phyloP scores from a whole-genome alignment of 176 grass and related monocot genomes.

The Hordeum marinum region DNA sequence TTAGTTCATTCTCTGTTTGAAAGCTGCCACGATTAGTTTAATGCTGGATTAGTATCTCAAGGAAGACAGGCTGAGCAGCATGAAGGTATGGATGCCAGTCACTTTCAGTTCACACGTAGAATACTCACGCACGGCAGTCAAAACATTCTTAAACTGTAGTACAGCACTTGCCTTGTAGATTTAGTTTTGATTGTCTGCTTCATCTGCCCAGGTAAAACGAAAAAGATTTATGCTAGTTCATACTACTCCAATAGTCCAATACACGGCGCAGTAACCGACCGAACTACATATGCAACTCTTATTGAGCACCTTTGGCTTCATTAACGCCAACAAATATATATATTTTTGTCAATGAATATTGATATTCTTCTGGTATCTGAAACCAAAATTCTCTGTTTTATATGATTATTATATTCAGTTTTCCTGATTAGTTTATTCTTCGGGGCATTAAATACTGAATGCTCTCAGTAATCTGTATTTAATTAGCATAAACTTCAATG shows the following conservation, averaged over 20 bases:
- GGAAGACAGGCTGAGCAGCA: constrained; percentile 24
- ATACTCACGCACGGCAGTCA: constrained; percentile 37
- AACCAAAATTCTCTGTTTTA: not conserved
- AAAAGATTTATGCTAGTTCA: not conserved
- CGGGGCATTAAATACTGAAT: constrained; percentile 2
- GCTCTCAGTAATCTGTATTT: not conserved
- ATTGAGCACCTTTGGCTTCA: not conserved
- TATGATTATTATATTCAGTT: not conserved
- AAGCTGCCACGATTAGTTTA: constrained; percentile 37
- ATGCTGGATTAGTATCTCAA: constrained; percentile 32
- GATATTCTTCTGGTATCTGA: not conserved
- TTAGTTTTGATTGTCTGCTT: not conserved
- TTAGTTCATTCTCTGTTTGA: constrained; percentile 37
- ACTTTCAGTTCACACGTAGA: constrained; percentile 49
- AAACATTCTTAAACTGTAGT: constrained; percentile 35
- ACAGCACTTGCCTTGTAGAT: not conserved
- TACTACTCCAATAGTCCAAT: no score
- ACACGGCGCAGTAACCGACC: not conserved
- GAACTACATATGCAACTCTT: not conserved
- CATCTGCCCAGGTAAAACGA: constrained; percentile 16
- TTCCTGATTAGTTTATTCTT: not conserved
- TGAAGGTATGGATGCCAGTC: constrained; percentile 18
- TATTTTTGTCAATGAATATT: not conserved
- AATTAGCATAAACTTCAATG: not conserved
- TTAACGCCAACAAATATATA: not conserved